Evolutionary conservation across 2,329 filamentous ascomycete genomes (phyloP).

Genomic region (Aspergillus pseudoterreus): DNA sequence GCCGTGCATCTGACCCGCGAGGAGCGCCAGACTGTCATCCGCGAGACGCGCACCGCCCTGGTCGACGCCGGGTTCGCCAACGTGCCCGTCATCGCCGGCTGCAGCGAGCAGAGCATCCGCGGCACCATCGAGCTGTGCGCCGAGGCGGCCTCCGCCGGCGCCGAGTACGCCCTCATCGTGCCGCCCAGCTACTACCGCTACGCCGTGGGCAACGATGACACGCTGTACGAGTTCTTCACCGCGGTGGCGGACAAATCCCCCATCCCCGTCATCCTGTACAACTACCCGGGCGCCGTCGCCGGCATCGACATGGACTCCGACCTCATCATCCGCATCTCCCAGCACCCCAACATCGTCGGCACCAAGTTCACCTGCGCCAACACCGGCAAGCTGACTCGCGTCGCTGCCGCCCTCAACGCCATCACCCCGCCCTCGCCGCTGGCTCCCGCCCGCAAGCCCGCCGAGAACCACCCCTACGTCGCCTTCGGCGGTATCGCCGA

Average conservation of each 20-base stretch:
- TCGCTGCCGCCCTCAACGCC: slow-evolving; percentile 68
- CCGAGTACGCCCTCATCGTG: slow-evolving; percentile 75
- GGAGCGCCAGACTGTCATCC: slow-evolving; percentile 72
- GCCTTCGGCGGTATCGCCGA: slow-evolving; percentile 87
- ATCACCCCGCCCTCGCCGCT: slow-evolving; percentile 55
- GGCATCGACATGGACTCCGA: slow-evolving; percentile 90
- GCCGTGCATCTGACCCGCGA: slow-evolving; percentile 76
- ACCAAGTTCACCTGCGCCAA: slow-evolving; percentile 92
- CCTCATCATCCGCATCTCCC: slow-evolving; percentile 71
- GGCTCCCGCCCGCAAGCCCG: slow-evolving; percentile 20
- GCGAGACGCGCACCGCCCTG: slow-evolving; percentile 74
- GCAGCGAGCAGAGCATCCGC: slow-evolving; percentile 75
- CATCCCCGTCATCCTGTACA: slow-evolving; percentile 80
- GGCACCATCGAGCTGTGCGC: slow-evolving; percentile 74
- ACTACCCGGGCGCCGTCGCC: slow-evolving; percentile 82
- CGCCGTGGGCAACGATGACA: slow-evolving; percentile 66
- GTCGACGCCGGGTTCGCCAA: slow-evolving; percentile 72
- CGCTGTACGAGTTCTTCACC: slow-evolving; percentile 69
- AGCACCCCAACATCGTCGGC: slow-evolving; percentile 79
- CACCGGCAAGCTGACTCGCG: slow-evolving; percentile 82
- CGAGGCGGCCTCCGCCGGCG: slow-evolving; percentile 64
- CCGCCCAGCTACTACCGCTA: slow-evolving; percentile 80
- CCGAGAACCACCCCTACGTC: slow-evolving; percentile 59
- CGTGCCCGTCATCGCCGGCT: slow-evolving; percentile 78
- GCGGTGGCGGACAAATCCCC: slow-evolving; percentile 72